These are phyloP conservation scores for Erodium chrysanthum DNA, from an alignment of 441 rosid species.

Conservation along the genomic window DNA sequence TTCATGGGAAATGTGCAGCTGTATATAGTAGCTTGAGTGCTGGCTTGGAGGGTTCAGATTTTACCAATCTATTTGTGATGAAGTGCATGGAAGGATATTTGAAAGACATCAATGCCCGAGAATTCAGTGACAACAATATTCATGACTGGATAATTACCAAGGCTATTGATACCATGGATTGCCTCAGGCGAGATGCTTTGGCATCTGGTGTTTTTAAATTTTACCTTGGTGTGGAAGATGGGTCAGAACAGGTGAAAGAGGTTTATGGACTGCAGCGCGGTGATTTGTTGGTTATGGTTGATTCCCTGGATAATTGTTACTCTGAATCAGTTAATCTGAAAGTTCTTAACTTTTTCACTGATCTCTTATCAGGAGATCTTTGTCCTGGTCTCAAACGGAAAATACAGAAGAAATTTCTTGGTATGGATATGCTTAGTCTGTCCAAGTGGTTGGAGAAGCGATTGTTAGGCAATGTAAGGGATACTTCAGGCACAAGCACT, in stretches of 20 bases:
- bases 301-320: slow-evolving; percentile 64
- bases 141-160: slow-evolving; percentile 70
- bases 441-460: slow-evolving; percentile 91
- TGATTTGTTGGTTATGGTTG: slow-evolving; percentile 72
- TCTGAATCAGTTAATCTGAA: slow-evolving; percentile 69
- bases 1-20: slow-evolving; percentile 66
- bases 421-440: slow-evolving; percentile 58
- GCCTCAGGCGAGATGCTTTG: slow-evolving; percentile 62
- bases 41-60: slow-evolving; percentile 47
- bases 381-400: slow-evolving; percentile 52
- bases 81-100: slow-evolving; percentile 82
- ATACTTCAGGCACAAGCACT: slow-evolving; percentile 40
- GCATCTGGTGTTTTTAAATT: slow-evolving; percentile 46
- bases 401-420: slow-evolving; percentile 51
- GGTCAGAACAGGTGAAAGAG: slow-evolving; percentile 37
- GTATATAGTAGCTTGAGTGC: slow-evolving; percentile 46
- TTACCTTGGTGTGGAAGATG: slow-evolving; percentile 64
- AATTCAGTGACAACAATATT: slow-evolving; percentile 40
- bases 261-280: slow-evolving; percentile 45
- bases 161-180: slow-evolving; percentile 63
- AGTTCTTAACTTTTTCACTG: slow-evolving; percentile 83
- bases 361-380: slow-evolving; percentile 66
- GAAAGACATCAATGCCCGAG: slow-evolving; percentile 46
- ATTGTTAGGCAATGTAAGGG: slow-evolving; percentile 64
- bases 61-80: slow-evolving; percentile 54